phyloP scores from a whole-genome alignment of 2,329 filamentous ascomycete genomes.

The Cytospora piceicola region DNA sequence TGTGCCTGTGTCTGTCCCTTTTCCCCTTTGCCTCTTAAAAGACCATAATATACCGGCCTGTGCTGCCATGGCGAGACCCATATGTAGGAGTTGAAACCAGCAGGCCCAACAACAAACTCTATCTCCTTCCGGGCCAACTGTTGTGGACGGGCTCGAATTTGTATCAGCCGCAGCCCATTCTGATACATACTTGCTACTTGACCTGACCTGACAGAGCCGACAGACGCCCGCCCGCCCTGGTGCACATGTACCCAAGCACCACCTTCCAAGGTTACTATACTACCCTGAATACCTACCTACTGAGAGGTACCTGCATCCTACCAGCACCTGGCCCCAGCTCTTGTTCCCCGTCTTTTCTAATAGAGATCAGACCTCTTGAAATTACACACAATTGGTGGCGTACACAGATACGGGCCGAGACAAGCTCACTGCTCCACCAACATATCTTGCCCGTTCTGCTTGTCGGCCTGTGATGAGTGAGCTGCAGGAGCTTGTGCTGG shows the following conservation, averaged over 20 bases:
- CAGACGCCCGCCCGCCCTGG: not conserved
- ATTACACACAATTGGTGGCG: conserved; percentile 1
- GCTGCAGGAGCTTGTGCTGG: not conserved
- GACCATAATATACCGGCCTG: not conserved
- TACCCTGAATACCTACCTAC: no score
- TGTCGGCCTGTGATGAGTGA: not conserved
- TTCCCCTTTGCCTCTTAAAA: not conserved
- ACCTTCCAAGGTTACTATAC: no score
- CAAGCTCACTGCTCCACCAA: conserved; percentile 20
- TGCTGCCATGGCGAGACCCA: conserved; percentile 17
- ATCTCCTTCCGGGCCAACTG: not conserved
- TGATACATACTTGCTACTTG: conserved; percentile 9
- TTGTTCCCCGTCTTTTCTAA: conserved; percentile 17
- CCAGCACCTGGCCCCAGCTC: conserved; percentile 9
- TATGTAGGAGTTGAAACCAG: conserved; percentile 11
- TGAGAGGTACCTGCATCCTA: not conserved
- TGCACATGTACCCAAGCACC: conserved; percentile 1
- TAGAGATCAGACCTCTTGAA: conserved; percentile 22
- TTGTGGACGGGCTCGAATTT: not conserved
- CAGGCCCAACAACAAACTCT: not conserved
- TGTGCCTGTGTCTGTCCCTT: conserved; percentile 5
- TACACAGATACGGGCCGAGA: not conserved
- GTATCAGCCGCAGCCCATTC: conserved; percentile 20
- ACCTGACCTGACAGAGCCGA: conserved; percentile 7
- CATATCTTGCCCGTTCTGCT: conserved; percentile 14